phyloP scores from a whole-genome alignment of 2,329 filamentous ascomycete genomes.

The Trichoderma koningii region DNA sequence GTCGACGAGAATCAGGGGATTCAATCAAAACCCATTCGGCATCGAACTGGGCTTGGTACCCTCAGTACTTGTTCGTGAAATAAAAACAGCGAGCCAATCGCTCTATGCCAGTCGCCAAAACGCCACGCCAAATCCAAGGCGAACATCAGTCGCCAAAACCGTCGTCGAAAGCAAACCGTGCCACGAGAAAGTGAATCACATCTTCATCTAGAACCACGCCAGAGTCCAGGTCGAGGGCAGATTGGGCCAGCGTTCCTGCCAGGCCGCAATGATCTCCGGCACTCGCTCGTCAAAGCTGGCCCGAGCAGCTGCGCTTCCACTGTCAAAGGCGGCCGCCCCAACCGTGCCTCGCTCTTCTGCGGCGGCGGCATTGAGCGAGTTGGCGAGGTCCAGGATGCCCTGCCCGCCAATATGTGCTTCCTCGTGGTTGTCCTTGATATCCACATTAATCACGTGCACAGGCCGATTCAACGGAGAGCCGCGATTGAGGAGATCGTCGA shows the following conservation, averaged over 20 bases:
- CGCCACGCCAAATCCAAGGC: slow-evolving; percentile 22
- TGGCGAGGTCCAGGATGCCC: slow-evolving; percentile 88
- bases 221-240: slow-evolving; percentile 91
- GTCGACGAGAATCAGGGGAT: background rate
- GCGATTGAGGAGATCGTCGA: slow-evolving; percentile 87
- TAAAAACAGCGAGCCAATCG: background rate
- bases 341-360: slow-evolving; percentile 70
- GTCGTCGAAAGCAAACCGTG: background rate
- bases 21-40: background rate
- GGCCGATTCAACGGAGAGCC: slow-evolving; percentile 86
- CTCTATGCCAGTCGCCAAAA: slow-evolving; percentile 13
- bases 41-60: background rate
- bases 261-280: slow-evolving; percentile 84
- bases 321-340: slow-evolving; percentile 68
- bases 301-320: slow-evolving; percentile 66
- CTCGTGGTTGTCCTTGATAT: slow-evolving; percentile 98
- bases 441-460: slow-evolving; percentile 97
- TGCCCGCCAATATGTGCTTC: slow-evolving; percentile 88
- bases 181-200: background rate
- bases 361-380: slow-evolving; percentile 79
- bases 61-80: background rate
- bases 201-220: slow-evolving; percentile 75
- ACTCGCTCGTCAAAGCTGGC: slow-evolving; percentile 88
- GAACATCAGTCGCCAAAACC: background rate
- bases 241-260: slow-evolving; percentile 94